These are phyloP conservation scores for Penicillium cinerascens DNA, from an alignment of 495 filamentous ascomycete genomes.

Conservation along the genomic window DNA sequence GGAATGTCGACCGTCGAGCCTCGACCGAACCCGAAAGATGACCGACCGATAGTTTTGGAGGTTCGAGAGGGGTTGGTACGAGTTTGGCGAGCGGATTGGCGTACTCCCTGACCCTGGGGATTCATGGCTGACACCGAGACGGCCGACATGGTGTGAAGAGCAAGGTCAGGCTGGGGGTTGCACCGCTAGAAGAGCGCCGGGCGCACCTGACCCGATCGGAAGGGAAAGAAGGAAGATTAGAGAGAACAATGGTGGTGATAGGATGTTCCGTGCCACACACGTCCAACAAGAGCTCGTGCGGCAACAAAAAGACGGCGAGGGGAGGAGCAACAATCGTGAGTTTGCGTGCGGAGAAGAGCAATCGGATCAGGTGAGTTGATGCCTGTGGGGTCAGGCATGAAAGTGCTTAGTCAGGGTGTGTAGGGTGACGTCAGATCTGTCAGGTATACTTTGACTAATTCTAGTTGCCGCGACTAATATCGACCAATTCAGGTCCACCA, in stretches of 20 bases:
- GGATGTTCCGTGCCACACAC: background rate
- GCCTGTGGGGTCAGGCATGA: constrained; percentile 19
- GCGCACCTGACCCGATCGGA: constrained; percentile 4
- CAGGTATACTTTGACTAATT: background rate
- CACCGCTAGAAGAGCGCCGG: constrained; percentile 12
- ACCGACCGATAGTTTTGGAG: constrained; percentile 52
- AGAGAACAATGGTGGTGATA: constrained; percentile 11
- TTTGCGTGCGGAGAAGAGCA: constrained; percentile 34
- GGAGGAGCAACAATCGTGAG: constrained; percentile 10
- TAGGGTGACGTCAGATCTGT: background rate
- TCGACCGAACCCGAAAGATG: constrained; percentile 45
- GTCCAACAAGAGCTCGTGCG: constrained; percentile 5
- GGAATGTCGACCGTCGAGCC: constrained; percentile 31
- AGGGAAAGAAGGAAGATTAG: background rate
- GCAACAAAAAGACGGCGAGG: background rate
- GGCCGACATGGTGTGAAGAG: constrained; percentile 30
- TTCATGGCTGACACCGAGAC: constrained; percentile 30
- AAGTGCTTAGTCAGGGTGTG: constrained; percentile 19
- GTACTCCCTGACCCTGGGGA: constrained; percentile 34
- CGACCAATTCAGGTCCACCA: no score
- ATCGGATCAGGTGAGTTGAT: constrained; percentile 31
- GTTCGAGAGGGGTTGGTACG: constrained; percentile 60
- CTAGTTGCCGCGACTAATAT: no score
- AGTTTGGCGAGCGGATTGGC: constrained; percentile 56
- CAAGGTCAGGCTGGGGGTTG: constrained; percentile 18